Evolutionary conservation across 306 rosid genomes (phyloP), one percentile per base, ranked within the genome.

Genomic region (Vigna hirtella): DNA sequence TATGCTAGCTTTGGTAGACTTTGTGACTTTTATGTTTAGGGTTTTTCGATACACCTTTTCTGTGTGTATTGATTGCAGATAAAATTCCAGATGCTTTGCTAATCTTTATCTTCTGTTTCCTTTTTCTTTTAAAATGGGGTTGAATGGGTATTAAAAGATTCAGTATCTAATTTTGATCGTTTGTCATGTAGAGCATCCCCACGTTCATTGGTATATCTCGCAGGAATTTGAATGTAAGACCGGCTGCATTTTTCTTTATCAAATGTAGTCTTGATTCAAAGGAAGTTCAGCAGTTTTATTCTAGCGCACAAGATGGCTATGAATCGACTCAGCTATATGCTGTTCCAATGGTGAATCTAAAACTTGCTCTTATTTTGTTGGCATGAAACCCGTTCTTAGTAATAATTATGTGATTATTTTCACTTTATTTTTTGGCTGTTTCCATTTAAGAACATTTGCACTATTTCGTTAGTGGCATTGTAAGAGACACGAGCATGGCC

Each of bases 291-390:
- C 62, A 81, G 66, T 71, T 89, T 55, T 95, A 95, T 84, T 73
- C 87, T 40, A 87, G 67, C 36, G 98, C 99, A 49, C 89, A 91
- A 86, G 98, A 95, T 80, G 93, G 96, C 81, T 95, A 87, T 70
- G 98, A 95, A 84, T 95, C 99, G 66, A 93, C 98, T 67, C 91
- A 95, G 79, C 90, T 95, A 12, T 84, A 84, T 72, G 83, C 96
- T 48, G 96, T 87, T 77, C 65, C 98, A 76, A 52, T 86, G 97
- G 99, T 95, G 77, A 82, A 89, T 68, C 74, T 47, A 48, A 69
- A 52, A 13, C 69, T 78, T 42, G 7, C 67, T 48, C 83, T 36
- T 34, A 20, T 50, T 15, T 64, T 58, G 8, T 26, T 55, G 14
- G 22, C 26, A 53, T 70, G 74, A 86, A 69, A 50, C 78, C 77